Evolutionary conservation across 768 basidiomycete genomes (phyloP).

Genomic region (Amanita subjunquillea): DNA sequence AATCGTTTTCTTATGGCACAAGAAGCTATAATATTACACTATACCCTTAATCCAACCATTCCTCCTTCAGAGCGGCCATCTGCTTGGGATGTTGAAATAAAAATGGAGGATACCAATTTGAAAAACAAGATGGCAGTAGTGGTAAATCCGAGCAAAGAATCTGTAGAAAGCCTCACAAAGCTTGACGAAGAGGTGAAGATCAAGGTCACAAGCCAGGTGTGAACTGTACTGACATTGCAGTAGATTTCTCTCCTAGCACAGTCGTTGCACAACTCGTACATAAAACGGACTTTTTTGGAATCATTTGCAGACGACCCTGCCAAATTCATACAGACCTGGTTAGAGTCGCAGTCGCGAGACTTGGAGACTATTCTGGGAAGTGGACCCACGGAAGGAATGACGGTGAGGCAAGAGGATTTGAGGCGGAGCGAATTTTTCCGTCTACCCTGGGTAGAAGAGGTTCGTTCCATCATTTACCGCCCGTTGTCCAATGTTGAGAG

Average conservation of each 20-base stretch:
- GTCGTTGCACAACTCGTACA: slow-evolving; percentile 76
- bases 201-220: background rate
- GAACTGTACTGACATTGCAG: background rate
- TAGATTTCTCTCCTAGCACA: slow-evolving; percentile 81
- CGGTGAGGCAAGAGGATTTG: slow-evolving; percentile 81
- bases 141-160: slow-evolving; percentile 60
- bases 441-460: slow-evolving; percentile 84
- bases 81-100: slow-evolving; percentile 85
- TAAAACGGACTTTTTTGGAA: slow-evolving; percentile 79
- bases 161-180: slow-evolving; percentile 51
- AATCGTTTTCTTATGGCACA: slow-evolving; percentile 71
- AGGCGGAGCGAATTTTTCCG: slow-evolving; percentile 85
- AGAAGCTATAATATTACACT: slow-evolving; percentile 75
- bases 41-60: slow-evolving; percentile 53
- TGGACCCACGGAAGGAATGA: slow-evolving; percentile 69
- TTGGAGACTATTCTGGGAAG: slow-evolving; percentile 84
- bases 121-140: slow-evolving; percentile 74
- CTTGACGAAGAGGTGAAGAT: slow-evolving; percentile 80
- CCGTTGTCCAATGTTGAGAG: background rate
- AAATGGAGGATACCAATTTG: slow-evolving; percentile 67
- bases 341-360: slow-evolving; percentile 88
- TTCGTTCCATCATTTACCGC: slow-evolving; percentile 13
- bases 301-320: slow-evolving; percentile 74
- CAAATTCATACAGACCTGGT: slow-evolving; percentile 80
- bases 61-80: slow-evolving; percentile 59